Percentiles rank a stretch among this genome's conserved stretches.
Evolutionary conservation across 495 filamentous ascomycete species (phyloP).

Genomic region (Aspergillus baeticus): DNA sequence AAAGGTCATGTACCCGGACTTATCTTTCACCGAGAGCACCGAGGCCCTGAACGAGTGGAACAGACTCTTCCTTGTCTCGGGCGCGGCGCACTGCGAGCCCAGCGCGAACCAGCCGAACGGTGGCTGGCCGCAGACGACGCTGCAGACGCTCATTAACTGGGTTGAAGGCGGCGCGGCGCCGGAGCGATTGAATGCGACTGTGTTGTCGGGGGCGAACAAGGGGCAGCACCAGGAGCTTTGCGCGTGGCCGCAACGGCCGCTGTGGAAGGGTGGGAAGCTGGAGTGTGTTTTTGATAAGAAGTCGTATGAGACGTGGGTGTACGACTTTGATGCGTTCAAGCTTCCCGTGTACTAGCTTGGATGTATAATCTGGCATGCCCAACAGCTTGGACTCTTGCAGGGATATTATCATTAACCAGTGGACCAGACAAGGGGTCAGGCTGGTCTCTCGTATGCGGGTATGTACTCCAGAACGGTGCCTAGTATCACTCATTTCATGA

Average conservation of each 20-base stretch:
- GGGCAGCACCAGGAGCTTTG: conserved; percentile 41
- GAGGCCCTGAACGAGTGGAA: conserved; percentile 52
- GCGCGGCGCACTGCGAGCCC: conserved; percentile 47
- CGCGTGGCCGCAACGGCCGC: conserved; percentile 42
- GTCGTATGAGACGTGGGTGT: conserved; percentile 40
- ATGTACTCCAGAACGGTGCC: too few species aligned
- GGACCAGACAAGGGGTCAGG: too few species aligned
- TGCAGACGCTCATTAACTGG: conserved; percentile 49
- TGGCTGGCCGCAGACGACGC: conserved; percentile 44
- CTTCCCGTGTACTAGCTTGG: conserved; percentile 30
- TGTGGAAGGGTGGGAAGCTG: conserved; percentile 32
- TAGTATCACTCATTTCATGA: too few species aligned
- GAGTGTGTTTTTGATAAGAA: conserved; percentile 44
- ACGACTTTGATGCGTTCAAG: conserved; percentile 27
- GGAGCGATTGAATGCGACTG: conserved; percentile 37
- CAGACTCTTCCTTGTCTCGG: conserved; percentile 49
- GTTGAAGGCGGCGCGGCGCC: conserved; percentile 50
- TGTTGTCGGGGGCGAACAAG: conserved; percentile 27
- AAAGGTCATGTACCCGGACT: conserved; percentile 44
- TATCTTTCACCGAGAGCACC: conserved; percentile 30
- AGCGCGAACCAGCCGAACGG: conserved; percentile 44
- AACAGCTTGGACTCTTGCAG: too few species aligned
- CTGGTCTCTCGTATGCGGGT: too few species aligned
- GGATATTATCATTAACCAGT: too few species aligned
- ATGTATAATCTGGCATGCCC: too few species aligned